These are phyloP conservation scores for Leccinum boreale DNA, from an alignment of 768 basidiomycete genomes.

Conservation along the genomic window DNA sequence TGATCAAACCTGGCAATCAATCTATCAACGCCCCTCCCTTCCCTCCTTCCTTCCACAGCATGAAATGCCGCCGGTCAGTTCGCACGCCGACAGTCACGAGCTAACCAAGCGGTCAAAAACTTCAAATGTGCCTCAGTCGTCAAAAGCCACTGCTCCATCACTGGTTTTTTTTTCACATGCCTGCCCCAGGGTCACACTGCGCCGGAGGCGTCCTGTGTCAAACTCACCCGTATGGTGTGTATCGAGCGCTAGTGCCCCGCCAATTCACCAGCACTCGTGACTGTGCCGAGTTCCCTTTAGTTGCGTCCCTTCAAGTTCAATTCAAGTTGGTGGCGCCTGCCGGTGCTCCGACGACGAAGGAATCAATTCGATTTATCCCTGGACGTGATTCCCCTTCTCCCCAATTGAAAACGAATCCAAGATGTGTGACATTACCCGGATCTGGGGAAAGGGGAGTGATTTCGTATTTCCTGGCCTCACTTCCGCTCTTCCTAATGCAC, in stretches of 20 bases:
- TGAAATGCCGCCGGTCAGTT: slow-evolving; percentile 5
- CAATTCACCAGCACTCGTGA: neutral
- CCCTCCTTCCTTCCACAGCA: neutral
- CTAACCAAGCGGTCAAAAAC: slow-evolving; percentile 1
- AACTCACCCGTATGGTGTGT: neutral
- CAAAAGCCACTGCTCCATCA: neutral
- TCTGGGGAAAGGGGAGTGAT: neutral
- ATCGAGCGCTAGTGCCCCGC: neutral
- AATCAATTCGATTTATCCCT: neutral
- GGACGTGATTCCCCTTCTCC: neutral
- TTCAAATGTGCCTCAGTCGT: slow-evolving; percentile 5
- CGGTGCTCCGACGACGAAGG: neutral
- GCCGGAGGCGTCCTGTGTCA: neutral
- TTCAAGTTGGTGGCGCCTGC: neutral
- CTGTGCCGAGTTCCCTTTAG: neutral
- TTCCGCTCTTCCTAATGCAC: neutral
- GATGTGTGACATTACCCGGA: neutral
- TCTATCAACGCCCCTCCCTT: neutral
- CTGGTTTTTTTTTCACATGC: neutral
- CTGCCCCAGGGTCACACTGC: slow-evolving; percentile 5
- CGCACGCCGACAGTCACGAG: slow-evolving; percentile 10
- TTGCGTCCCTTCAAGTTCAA: neutral
- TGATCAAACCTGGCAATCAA: slow-evolving; percentile 1
- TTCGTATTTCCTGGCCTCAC: neutral
- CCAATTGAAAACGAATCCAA: neutral